Evolutionary conservation across 768 basidiomycete species (phyloP).

Genomic region (Strobilomyces confusus): DNA sequence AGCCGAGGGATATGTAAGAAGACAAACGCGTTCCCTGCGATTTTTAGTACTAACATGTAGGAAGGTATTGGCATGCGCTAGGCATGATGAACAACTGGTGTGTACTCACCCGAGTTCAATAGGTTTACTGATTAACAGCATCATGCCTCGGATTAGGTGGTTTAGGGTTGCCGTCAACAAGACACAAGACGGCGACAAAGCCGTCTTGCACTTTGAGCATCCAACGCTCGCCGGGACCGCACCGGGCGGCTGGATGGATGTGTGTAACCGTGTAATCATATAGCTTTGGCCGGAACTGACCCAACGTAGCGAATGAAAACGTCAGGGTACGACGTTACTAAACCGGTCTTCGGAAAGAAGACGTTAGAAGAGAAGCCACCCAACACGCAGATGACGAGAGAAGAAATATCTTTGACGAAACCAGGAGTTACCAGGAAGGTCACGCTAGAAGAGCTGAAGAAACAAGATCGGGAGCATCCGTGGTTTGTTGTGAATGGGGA

Average conservation of each 20-base stretch:
- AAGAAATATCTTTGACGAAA: conserved; percentile 42
- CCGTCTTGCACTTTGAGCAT: conserved; percentile 49
- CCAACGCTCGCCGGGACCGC: conserved; percentile 48
- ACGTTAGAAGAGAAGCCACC: neutral
- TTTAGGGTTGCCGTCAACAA: conserved; percentile 50
- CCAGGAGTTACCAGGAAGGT: conserved; percentile 43
- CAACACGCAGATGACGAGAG: neutral
- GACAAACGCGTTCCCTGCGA: neutral
- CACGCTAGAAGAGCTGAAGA: conserved; percentile 39
- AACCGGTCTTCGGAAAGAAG: conserved; percentile 35
- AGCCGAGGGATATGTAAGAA: conserved; percentile 50
- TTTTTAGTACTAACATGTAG: conserved; percentile 4
- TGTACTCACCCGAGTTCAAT: neutral
- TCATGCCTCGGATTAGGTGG: conserved; percentile 44
- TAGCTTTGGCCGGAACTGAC: neutral
- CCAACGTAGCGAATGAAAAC: conserved; percentile 40
- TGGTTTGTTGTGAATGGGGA: conserved; percentile 56
- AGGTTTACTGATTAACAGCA: neutral
- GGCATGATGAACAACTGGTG: conserved; percentile 57
- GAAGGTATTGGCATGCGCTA: conserved; percentile 47
- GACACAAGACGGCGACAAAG: conserved; percentile 23
- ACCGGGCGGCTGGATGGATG: conserved; percentile 60
- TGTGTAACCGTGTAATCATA: conserved; percentile 5
- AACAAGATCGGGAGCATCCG: conserved; percentile 33
- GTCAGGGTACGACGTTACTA: conserved; percentile 39